A percentile compares a stretch with the other conserved stretches of the same genome.
Evolutionary conservation across 306 rosid genomes (phyloP).

Genomic region (Abrus pulchellus): DNA sequence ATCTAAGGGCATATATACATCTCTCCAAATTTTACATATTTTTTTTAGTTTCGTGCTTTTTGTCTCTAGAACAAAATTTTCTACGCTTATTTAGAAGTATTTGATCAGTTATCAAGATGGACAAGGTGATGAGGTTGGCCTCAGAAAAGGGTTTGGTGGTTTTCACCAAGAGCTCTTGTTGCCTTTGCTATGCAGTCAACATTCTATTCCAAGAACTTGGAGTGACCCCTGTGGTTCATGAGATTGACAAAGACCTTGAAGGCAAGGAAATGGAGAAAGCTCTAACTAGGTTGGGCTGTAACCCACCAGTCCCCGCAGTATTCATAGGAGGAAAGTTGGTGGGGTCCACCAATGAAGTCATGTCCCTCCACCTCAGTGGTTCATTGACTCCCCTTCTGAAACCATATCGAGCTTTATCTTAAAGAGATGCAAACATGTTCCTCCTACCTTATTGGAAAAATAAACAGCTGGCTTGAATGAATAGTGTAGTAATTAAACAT

Average conservation of each 20-base stretch:
- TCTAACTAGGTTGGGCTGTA: conserved; percentile 73
- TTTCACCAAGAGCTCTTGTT: conserved; percentile 96
- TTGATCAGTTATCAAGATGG: conserved; percentile 60
- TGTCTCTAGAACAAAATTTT: conserved; percentile 20
- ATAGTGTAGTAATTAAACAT: conserved; percentile 28
- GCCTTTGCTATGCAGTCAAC: conserved; percentile 87
- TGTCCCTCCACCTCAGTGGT: conserved; percentile 96
- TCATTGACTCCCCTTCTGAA: conserved; percentile 59
- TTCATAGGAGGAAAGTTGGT: conserved; percentile 91
- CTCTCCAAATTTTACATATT: not conserved
- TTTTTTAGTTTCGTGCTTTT: not conserved
- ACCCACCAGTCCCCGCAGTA: conserved; percentile 84
- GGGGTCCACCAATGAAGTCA: conserved; percentile 97
- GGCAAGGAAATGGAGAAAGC: conserved; percentile 91
- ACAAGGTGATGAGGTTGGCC: conserved; percentile 80
- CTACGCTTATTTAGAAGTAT: not conserved
- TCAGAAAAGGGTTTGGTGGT: conserved; percentile 85
- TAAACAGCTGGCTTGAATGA: conserved; percentile 52
- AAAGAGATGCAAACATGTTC: conserved; percentile 16
- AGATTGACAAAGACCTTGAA: conserved; percentile 89
- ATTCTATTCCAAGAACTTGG: conserved; percentile 79
- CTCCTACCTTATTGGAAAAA: conserved; percentile 55
- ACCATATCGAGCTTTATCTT: conserved; percentile 55
- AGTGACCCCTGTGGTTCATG: conserved; percentile 70
- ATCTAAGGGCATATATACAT: not conserved